Evolutionary conservation across 345 rosid genomes (phyloP), one percentile per base, ranked within the genome.

Genomic region (Acer yangbiense): DNA sequence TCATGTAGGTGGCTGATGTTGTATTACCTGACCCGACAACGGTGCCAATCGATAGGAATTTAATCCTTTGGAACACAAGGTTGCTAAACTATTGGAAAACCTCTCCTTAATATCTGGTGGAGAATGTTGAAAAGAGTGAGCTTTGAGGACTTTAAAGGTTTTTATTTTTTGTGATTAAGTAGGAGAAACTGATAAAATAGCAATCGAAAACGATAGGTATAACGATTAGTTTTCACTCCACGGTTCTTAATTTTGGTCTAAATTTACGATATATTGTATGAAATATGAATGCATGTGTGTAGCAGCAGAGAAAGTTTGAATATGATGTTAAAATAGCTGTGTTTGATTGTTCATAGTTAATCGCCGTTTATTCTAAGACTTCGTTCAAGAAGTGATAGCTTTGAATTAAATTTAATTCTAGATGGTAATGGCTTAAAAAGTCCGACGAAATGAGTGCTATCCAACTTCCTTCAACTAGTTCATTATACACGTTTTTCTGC

Each of bases 21-120:
- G 79, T 85, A 52, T 81, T 87, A 64, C 91, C 89, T 39, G 65
- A 83, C 52, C 58, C 14, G 43, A 82, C 82, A 44, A 71, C 14
- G 11, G 87, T 83, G 70, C 80, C 80, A n/a, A 87, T 78, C 11
- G 90, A 86, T 43, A 89, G 55, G 81, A 39, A 18, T 21, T 73
- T 90, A 50, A 68, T 80, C 16, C 48, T 48, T 58, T 65, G 75
- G 85, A 83, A 84, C 86, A 32, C 73, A 4, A 87, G 73, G 82
- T 71, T 89, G 58, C 82, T 78, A 65, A 80, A 76, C 25, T 86
- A 66, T 80, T 90, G 89, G 87, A 87, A 78, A 79, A 75, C 85
- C 44, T 90, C 92, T 69, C 86, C 92, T 17, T 90, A 87, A 78
- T 77, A 82, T 84, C 86, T 88, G 20, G 85, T 86, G 78, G 89